phyloP scores from a whole-genome alignment of 495 filamentous ascomycete species.

The Hyphodiscus hymeniophilus region DNA sequence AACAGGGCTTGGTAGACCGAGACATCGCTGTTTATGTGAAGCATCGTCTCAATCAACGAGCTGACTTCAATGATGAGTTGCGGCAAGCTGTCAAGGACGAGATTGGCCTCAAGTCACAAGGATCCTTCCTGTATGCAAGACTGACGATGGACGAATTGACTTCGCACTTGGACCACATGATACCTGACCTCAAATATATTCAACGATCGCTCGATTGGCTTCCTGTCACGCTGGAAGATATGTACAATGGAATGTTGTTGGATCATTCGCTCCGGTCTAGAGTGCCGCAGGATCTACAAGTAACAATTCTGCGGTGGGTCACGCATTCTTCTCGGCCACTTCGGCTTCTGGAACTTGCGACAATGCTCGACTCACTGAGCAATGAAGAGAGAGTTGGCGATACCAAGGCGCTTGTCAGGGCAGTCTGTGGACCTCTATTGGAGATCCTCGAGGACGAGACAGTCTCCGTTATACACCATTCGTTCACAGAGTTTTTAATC shows the following conservation, averaged over 20 bases:
- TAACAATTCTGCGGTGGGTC: constrained; percentile 36
- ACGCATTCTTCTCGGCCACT: constrained; percentile 43
- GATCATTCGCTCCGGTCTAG: constrained; percentile 32
- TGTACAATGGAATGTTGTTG: constrained; percentile 36
- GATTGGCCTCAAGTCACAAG: constrained; percentile 10
- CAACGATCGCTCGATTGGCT: constrained; percentile 9
- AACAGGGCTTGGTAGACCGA: not conserved
- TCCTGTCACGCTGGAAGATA: constrained; percentile 32
- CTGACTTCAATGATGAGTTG: not conserved
- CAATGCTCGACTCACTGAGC: constrained; percentile 23
- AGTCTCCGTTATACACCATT: constrained; percentile 42
- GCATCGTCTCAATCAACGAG: not conserved
- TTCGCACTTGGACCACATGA: constrained; percentile 13
- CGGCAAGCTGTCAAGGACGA: not conserved
- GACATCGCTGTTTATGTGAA: constrained; percentile 14
- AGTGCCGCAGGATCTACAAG: constrained; percentile 32
- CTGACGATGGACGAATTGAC: constrained; percentile 39
- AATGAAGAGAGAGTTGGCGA: not conserved
- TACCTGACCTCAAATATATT: constrained; percentile 11
- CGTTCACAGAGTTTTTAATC: constrained; percentile 45
- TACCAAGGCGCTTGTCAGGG: constrained; percentile 24
- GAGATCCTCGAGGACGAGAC: constrained; percentile 42
- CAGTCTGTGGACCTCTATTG: constrained; percentile 39
- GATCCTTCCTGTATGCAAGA: constrained; percentile 38
- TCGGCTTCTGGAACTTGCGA: constrained; percentile 41